These are phyloP conservation scores for Coemansia guatemalensis DNA, from an alignment of 192 early-diverging fungal genomes.

Conservation along the genomic window DNA sequence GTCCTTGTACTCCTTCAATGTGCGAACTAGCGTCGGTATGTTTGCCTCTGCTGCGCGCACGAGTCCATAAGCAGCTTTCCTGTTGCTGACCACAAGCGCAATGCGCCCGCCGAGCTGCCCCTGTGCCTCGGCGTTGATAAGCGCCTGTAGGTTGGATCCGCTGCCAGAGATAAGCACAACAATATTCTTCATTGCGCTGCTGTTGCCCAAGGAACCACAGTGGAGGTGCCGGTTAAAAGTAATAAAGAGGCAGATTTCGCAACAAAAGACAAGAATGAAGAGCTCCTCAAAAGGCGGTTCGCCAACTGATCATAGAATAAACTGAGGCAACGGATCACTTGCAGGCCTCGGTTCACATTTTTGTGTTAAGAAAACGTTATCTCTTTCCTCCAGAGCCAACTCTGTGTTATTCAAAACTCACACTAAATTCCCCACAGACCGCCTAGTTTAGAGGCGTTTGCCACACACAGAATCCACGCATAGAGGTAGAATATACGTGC, in stretches of 20 bases:
- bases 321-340: too few species aligned
- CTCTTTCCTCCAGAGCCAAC: too few species aligned
- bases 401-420: too few species aligned
- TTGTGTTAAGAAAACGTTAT: too few species aligned
- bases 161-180: conserved; percentile 94
- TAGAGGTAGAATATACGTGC: too few species aligned
- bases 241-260: not conserved
- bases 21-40: conserved; percentile 80
- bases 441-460: too few species aligned
- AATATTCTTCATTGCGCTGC: conserved; percentile 50
- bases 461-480: too few species aligned
- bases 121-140: conserved; percentile 76
- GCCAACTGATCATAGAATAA: too few species aligned
- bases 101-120: conserved; percentile 66
- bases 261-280: not conserved
- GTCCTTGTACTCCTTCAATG: conserved; percentile 85
- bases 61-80: conserved; percentile 83
- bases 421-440: too few species aligned
- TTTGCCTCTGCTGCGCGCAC: conserved; percentile 73
- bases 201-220: not conserved
- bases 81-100: conserved; percentile 88
- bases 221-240: not conserved
- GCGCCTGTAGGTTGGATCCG: conserved; percentile 95
- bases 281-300: not conserved
- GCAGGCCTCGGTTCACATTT: too few species aligned